Conservation (phyloP, 768 basidiomycete species). For the Mycena capillaripes region DNA sequence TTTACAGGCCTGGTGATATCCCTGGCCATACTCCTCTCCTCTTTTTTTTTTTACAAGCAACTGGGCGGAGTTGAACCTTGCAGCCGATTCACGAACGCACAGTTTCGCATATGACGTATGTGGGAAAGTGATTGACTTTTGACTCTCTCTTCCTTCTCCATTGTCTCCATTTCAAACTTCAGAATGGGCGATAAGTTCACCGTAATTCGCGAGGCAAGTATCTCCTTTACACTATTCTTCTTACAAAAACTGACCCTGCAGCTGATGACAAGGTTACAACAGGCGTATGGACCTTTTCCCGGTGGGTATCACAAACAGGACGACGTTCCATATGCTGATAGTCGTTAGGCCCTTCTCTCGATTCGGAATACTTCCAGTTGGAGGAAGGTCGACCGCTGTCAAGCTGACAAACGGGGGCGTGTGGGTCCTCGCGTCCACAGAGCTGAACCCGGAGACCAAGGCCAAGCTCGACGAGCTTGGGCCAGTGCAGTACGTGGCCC, state of each 20-base stretch:
- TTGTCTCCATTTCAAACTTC: neutral
- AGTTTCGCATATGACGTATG: neutral
- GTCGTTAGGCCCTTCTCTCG: conserved; percentile 73
- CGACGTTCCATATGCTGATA: neutral
- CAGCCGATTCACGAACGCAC: no score
- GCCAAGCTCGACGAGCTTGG: conserved; percentile 74
- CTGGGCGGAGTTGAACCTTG: no score
- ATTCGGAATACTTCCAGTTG: conserved; percentile 77
- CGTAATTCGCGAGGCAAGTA: conserved; percentile 26
- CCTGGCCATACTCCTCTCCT: no score
- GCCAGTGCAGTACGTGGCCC: conserved; percentile 68
- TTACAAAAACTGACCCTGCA: neutral
- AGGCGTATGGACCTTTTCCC: conserved; percentile 34
- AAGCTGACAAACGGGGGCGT: conserved; percentile 76
- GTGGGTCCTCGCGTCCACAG: conserved; percentile 87
- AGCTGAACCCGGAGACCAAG: conserved; percentile 76
- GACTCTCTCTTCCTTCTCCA: neutral
- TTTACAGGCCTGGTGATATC: no score
- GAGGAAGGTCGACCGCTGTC: conserved; percentile 88
- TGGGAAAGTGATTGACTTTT: neutral
- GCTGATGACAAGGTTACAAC: conserved; percentile 18
- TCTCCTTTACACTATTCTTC: neutral
- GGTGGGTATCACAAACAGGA: neutral
- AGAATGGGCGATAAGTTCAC: conserved; percentile 16
- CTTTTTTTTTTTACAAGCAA: no score